Evolutionary conservation across 1,284 basidiomycete genomes (phyloP), one percentile per base, ranked within the genome.

Genomic region (Peniophora sp.): DNA sequence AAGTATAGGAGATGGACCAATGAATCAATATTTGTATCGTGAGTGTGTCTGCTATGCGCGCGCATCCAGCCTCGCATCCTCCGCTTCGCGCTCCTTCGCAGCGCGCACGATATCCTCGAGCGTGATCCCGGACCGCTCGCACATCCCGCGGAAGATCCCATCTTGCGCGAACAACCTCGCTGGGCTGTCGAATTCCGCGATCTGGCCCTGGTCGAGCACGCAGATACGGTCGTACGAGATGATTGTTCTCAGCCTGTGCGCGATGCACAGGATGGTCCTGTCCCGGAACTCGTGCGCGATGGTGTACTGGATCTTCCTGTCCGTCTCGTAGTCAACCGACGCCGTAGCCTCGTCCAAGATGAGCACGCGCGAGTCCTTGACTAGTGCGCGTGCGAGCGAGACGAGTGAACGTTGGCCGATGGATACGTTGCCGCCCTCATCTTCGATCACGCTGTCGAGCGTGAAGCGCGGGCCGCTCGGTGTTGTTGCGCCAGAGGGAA

Each of bases 301-400:
- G n/a, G 91, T 93, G 54, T 83, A 75, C 64, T 94, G 90, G 54
- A 94, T 91, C 55, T 85, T 86, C 54, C 79, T 73, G 66, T 95
- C 91, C 0, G 90, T 93, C 65, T 88, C 85, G 54, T 83, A 90
- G 64, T 89, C 86, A 22, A 88, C 85, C 2, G 84, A 87, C 17
- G 87, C 87, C 71, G 83, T 85, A 2, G 85, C 84, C 69, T 90
- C 88, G 62, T 92, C 89, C 10, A 92, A 70, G 49, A 92, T 81
- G 44, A 92, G 78, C 47, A 93, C 76, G 58, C 79, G 83, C 9
- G 84, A 76, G 58, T 90, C 76, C 58, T 88, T 88, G 37, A 91
- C 88, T 23, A 94, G 66, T 0, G 91, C 91, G 22, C 91, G 75
- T 6, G 90, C 91, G 36, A 93, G 72, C 0, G 87, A 89, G 8